Base-by-base conservation (phyloP, 2,329 filamentous ascomycete genomes). In the Sclerotinia glacialis region DNA sequence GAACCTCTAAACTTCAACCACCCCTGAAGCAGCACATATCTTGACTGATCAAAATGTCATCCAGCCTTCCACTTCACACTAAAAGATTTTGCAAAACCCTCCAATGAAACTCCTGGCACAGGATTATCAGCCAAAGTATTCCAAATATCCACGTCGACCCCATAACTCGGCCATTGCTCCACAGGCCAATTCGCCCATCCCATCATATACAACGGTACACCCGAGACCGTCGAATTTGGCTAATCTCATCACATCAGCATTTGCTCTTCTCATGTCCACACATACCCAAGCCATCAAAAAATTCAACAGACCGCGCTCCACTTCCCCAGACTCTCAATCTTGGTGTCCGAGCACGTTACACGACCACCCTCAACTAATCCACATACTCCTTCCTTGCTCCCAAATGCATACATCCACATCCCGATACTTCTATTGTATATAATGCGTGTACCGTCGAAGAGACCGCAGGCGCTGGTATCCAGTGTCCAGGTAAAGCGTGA, bases 341-440 rank as follows among this genome's bases (percentile, higher is more conserved):
- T n/a, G 5, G 14, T 28, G 9, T 21, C 18, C 16, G 40, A 55
- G 23, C 62, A 65, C n/a, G 42, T 56, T 7, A 65, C 62, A 4
- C 53, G 26, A 7, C 62, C 52, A n/a, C 62, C 62, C 6, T 49
- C 42, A 34, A 31, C 31, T 6, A 59, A 5, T 3, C 42, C 42
- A 23, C 62, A 65, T 3, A 14, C 0, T 3, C 62, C 62, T 14
- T 14, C 5, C 8, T 28, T 14, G 21, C 23, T 64, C 18, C 5
- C n/a, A 49, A 64, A 64, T 26, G 16, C 42, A 49, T 64, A 64
- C 62, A 56, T 64, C 34, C 42, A 64, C 62, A 64, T 64, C 1
- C 40, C 28, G 14, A 64, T 56, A 21, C 42, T 56, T 14, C 37
- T 12, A 16, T 58, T 47, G 9, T 64, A 64, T 14, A 46, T 28